Conservation (phyloP, 1,284 basidiomycete genomes). For the Microbotryum intermedium region DNA sequence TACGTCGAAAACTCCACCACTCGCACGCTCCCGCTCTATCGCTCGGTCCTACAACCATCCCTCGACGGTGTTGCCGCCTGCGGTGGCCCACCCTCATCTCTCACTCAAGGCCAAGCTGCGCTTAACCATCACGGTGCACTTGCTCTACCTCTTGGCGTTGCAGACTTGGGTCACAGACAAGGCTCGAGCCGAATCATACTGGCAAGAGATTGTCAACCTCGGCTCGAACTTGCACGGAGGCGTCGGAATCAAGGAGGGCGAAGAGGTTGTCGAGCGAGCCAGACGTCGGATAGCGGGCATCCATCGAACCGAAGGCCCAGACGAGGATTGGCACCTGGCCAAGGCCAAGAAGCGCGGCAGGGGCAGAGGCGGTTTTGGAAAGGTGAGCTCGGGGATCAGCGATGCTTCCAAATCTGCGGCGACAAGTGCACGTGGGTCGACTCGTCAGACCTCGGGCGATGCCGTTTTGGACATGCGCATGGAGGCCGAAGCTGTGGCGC, state of each 20-base stretch:
- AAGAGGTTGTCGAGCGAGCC: constrained; percentile 27
- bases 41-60: constrained; percentile 21
- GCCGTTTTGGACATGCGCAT: constrained; percentile 5
- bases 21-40: background rate
- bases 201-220: constrained; percentile 13
- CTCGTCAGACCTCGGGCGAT: background rate
- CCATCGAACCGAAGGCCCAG: background rate
- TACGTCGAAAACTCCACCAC: background rate
- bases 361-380: background rate
- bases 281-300: constrained; percentile 14
- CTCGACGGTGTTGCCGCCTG: background rate
- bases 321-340: constrained; percentile 12
- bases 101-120: background rate
- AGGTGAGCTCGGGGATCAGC: background rate
- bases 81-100: background rate
- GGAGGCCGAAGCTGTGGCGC: background rate
- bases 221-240: constrained; percentile 1
- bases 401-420: background rate
- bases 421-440: background rate
- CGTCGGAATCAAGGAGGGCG: constrained; percentile 24
- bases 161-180: constrained; percentile 11
- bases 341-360: constrained; percentile 7
- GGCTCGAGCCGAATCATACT: constrained; percentile 7
- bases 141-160: constrained; percentile 21
- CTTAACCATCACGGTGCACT: constrained; percentile 13